Evolutionary conservation across 148 eudicot genomes (phyloP).

Genomic region (Diospyros lotus): DNA sequence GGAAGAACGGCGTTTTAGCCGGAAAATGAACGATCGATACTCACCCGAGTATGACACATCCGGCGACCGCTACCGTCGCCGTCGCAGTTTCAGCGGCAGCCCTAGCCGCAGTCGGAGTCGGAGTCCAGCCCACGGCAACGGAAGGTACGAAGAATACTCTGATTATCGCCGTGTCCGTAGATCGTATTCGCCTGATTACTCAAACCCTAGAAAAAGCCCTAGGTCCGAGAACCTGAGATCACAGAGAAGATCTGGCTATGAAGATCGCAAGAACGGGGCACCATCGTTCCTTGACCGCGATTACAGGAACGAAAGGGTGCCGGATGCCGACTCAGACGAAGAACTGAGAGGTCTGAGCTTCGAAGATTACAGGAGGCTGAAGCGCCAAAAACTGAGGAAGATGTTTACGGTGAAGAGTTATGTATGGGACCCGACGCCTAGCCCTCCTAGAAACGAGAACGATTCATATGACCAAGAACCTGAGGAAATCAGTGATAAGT

Average conservation of each 20-base stretch:
- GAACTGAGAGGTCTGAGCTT: conserved; percentile 60
- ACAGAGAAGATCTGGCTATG: conserved; percentile 19
- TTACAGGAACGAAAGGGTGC: conserved; percentile 34
- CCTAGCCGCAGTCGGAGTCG: conserved; percentile 52
- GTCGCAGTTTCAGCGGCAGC: conserved; percentile 22
- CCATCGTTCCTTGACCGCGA: conserved; percentile 45
- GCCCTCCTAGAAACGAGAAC: conserved; percentile 63
- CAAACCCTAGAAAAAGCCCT: conserved; percentile 35
- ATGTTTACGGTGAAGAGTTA: conserved; percentile 27
- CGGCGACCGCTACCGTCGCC: conserved; percentile 27
- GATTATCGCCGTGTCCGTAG: conserved; percentile 22
- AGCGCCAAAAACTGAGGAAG: conserved; percentile 75
- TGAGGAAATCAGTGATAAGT: conserved; percentile 22
- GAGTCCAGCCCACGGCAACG: conserved; percentile 29
- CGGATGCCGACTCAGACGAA: conserved; percentile 68
- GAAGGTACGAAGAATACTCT: conserved; percentile 37
- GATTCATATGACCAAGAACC: conserved; percentile 32
- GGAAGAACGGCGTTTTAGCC: conserved; percentile 25
- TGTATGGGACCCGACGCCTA: conserved; percentile 77
- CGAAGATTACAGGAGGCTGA: conserved; percentile 70
- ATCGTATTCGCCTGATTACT: conserved; percentile 38
- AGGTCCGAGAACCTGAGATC: conserved; percentile 25
- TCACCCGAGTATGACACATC: conserved; percentile 36
- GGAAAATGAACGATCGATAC: conserved; percentile 17
- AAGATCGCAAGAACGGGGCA: conserved; percentile 19